These are phyloP conservation scores for Cordyceps javanica DNA, from an alignment of 2,329 filamentous ascomycete species.

Conservation along the genomic window DNA sequence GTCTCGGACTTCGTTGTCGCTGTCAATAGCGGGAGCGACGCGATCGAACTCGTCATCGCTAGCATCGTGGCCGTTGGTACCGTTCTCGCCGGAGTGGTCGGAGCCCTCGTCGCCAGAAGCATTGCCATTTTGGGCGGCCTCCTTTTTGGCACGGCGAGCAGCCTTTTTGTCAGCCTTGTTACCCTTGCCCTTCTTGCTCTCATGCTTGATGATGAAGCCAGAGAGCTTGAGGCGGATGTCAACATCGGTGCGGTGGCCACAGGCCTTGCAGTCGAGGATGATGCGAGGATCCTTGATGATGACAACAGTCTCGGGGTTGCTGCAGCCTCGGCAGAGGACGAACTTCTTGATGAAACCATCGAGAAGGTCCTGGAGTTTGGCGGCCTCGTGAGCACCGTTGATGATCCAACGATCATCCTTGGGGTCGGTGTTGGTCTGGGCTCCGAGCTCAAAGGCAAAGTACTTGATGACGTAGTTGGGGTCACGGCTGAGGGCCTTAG, in stretches of 20 bases:
- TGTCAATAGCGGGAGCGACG: conserved; percentile 49
- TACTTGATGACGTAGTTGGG: conserved; percentile 98
- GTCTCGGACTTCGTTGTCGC: conserved; percentile 63
- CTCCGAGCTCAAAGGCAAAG: conserved; percentile 97
- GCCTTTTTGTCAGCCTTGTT: conserved; percentile 92
- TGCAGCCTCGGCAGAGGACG: conserved; percentile 99
- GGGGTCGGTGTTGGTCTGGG: conserved; percentile 96
- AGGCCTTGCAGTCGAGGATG: conserved; percentile 95
- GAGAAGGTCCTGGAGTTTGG: conserved; percentile 95
- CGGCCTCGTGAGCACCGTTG: conserved; percentile 93
- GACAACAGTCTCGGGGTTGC: conserved; percentile 97
- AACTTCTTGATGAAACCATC: conserved; percentile 99
- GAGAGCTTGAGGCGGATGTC: conserved; percentile 93
- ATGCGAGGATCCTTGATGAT: conserved; percentile 92
- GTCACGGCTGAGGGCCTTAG: conserved; percentile 83
- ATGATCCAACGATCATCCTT: conserved; percentile 99
- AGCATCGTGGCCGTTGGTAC: conserved; percentile 1
- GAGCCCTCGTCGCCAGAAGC: conserved; percentile 49
- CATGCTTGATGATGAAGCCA: conserved; percentile 95
- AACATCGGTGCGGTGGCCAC: conserved; percentile 85
- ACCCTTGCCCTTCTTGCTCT: conserved; percentile 91
- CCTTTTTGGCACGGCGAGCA: conserved; percentile 82
- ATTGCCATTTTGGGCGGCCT: conserved; percentile 50
- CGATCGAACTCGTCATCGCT: conserved; percentile 92
- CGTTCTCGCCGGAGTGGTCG: conserved; percentile 48